Conservation (phyloP, 2,329 filamentous ascomycete genomes). For the Paracamarosporium sp. region DNA sequence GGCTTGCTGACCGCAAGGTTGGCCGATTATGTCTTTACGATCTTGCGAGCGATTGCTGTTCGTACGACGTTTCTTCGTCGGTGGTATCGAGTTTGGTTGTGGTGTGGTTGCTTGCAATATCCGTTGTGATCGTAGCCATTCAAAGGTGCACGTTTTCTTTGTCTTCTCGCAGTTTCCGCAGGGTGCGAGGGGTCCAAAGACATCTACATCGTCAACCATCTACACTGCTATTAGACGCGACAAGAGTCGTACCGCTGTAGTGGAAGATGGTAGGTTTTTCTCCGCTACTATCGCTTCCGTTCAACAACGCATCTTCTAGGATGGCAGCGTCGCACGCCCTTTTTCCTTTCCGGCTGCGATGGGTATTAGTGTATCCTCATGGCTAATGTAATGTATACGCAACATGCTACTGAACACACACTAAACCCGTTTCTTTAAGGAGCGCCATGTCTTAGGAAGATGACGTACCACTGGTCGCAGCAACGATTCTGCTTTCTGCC, state of each 20-base stretch:
- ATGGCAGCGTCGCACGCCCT: conserved; percentile 53
- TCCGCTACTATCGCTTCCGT: conserved; percentile 24
- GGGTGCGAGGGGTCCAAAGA: conserved; percentile 41
- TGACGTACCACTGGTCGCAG: conserved; percentile 51
- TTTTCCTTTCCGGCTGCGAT: conserved; percentile 48
- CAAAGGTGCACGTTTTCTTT: conserved; percentile 53
- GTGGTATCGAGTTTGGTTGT: conserved; percentile 23
- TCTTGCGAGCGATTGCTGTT: conserved; percentile 19
- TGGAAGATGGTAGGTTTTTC: conserved; percentile 38
- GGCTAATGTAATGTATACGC: background rate
- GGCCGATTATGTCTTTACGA: conserved; percentile 3
- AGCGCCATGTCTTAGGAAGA: background rate
- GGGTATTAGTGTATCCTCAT: background rate
- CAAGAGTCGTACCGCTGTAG: conserved; percentile 39
- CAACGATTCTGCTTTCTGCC: conserved; percentile 52
- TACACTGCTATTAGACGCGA: background rate
- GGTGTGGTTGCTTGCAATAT: conserved; percentile 33
- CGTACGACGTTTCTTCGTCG: conserved; percentile 39
- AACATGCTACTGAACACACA: background rate
- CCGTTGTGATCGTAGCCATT: conserved; percentile 50
- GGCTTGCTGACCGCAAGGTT: background rate
- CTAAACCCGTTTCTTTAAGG: background rate
- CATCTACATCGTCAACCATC: conserved; percentile 34
- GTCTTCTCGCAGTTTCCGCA: conserved; percentile 55
- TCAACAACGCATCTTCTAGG: conserved; percentile 40